Conservation (phyloP, 352 stramenopile genomes). For the Phytophthora agathidicida region DNA sequence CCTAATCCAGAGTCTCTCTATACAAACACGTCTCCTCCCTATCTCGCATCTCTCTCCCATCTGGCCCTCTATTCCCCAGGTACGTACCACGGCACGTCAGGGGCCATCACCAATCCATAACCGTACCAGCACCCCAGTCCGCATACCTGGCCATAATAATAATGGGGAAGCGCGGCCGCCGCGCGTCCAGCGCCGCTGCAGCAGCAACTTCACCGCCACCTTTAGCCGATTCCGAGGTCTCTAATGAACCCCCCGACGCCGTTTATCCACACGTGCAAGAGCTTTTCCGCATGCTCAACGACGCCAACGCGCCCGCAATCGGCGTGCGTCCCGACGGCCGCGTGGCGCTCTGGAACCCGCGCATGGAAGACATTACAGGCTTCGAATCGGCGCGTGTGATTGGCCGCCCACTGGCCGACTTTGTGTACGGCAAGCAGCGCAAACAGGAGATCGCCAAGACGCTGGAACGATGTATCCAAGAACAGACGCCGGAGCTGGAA, state of each 20-base stretch:
- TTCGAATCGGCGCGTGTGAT: slow-evolving; percentile 47
- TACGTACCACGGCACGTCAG: slow-evolving; percentile 4
- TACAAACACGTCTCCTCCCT: slow-evolving; percentile 2
- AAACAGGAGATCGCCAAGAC: slow-evolving; percentile 38
- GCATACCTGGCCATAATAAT: too few species aligned
- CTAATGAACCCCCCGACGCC: not conserved
- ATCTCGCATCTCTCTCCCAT: slow-evolving; percentile 1
- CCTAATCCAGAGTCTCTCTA: not conserved
- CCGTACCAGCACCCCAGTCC: slow-evolving; percentile 4
- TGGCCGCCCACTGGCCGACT: slow-evolving; percentile 48
- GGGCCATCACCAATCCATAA: not conserved
- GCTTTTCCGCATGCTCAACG: slow-evolving; percentile 52
- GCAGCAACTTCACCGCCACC: not conserved
- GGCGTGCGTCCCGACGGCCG: slow-evolving; percentile 53
- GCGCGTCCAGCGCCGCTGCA: not conserved
- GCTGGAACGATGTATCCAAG: slow-evolving; percentile 33
- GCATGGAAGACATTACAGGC: slow-evolving; percentile 62
- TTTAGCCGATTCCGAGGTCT: not conserved
- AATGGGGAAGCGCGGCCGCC: slow-evolving; percentile 29
- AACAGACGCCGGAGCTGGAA: slow-evolving; percentile 47
- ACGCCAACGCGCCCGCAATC: slow-evolving; percentile 72
- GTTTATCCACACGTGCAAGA: slow-evolving; percentile 17
- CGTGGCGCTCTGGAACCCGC: slow-evolving; percentile 74
- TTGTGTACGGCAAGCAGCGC: slow-evolving; percentile 54
- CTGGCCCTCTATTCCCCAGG: not conserved